phyloP scores from a whole-genome alignment of 2,329 filamentous ascomycete genomes.

The Aureobasidium pullulans region DNA sequence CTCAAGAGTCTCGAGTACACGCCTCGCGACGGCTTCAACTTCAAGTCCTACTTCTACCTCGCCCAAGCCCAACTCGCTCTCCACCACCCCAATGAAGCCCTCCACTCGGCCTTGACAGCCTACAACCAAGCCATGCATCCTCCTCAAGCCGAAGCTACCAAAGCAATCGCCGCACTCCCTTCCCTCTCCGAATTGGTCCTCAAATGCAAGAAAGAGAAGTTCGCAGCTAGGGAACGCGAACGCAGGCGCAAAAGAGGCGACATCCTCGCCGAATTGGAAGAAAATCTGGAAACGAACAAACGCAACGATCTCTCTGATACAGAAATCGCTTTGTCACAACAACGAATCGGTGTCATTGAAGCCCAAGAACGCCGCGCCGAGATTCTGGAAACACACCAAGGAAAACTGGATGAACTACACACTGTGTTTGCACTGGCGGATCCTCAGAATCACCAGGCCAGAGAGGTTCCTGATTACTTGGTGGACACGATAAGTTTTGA shows the following conservation, averaged over 20 bases:
- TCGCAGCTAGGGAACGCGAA: constrained; percentile 65
- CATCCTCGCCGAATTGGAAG: constrained; percentile 55
- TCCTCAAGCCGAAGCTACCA: constrained; percentile 53
- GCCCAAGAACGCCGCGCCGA: constrained; percentile 42
- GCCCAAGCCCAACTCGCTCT: constrained; percentile 74
- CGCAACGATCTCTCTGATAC: constrained; percentile 34
- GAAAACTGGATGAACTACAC: constrained; percentile 37
- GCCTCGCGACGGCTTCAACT: constrained; percentile 45
- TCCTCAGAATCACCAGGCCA: constrained; percentile 35
- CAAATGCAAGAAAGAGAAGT: constrained; percentile 75
- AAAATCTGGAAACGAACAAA: constrained; percentile 42
- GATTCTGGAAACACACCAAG: constrained; percentile 32
- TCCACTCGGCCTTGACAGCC: constrained; percentile 61
- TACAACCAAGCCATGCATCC: constrained; percentile 47
- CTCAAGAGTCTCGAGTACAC: constrained; percentile 63
- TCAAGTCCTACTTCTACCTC: constrained; percentile 75
- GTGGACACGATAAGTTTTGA: constrained; percentile 70
- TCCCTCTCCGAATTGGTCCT: constrained; percentile 64
- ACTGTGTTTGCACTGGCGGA: constrained; percentile 42
- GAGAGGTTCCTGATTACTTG: constrained; percentile 66
- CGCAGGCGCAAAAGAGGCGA: constrained; percentile 49
- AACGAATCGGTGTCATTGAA: constrained; percentile 37
- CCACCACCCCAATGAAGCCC: constrained; percentile 63
- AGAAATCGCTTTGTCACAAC: constrained; percentile 23
- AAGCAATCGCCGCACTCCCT: constrained; percentile 23